Conservation (phyloP, 1,284 basidiomycete genomes). For the Mycena sp. region DNA sequence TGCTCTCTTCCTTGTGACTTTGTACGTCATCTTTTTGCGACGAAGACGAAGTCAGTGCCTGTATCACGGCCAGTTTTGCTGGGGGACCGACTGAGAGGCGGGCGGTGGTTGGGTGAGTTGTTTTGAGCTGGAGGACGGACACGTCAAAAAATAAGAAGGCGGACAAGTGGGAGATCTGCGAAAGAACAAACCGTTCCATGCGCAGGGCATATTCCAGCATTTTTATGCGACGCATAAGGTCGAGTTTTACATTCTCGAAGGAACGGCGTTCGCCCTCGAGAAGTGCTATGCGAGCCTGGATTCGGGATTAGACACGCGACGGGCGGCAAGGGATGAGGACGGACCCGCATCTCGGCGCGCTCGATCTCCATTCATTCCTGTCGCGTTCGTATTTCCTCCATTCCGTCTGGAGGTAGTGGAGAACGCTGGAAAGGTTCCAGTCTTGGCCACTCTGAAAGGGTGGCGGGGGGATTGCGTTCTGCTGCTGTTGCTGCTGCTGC, state of each 20-base stretch:
- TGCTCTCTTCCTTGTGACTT: constrained; percentile 79
- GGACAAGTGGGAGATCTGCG: constrained; percentile 20
- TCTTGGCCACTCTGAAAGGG: constrained; percentile 86
- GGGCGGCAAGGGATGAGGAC: constrained; percentile 48
- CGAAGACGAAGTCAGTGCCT: constrained; percentile 58
- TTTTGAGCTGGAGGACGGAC: constrained; percentile 71
- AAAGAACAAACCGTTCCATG: constrained; percentile 83
- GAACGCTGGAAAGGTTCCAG: constrained; percentile 92
- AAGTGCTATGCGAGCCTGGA: constrained; percentile 93
- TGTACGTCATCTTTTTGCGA: constrained; percentile 74
- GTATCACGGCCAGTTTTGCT: constrained; percentile 67
- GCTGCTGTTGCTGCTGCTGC: constrained; percentile 51
- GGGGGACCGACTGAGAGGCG: constrained; percentile 61
- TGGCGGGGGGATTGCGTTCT: constrained; percentile 71
- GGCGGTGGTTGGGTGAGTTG: constrained; percentile 66
- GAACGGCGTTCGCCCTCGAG: constrained; percentile 96
- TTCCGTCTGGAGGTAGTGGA: constrained; percentile 98
- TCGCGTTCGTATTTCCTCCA: constrained; percentile 97
- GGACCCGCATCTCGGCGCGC: constrained; percentile 96
- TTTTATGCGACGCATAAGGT: constrained; percentile 95
- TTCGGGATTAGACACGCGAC: constrained; percentile 34
- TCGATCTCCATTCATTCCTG: constrained; percentile 99
- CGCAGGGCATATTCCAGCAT: constrained; percentile 98
- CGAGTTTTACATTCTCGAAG: constrained; percentile 96
- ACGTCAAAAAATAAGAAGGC: constrained; percentile 40